Percentiles rank a stretch among this genome's conserved stretches.
These are phyloP conservation scores for Phytophthora macrochlamydospora DNA, from an alignment of 352 stramenopile genomes.

Conservation along the genomic window DNA sequence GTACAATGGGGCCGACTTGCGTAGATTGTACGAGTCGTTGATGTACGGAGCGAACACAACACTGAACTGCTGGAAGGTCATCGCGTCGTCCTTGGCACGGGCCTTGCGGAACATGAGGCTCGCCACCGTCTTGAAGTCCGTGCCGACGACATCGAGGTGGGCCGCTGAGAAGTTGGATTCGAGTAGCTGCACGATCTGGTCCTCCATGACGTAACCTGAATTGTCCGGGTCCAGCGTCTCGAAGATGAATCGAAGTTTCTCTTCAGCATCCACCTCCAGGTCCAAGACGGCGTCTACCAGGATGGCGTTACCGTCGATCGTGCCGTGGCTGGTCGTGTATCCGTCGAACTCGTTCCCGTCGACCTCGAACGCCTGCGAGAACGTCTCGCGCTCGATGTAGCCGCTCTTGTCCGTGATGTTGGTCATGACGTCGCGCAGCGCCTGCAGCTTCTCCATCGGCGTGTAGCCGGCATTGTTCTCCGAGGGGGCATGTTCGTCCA, in stretches of 20 bases:
- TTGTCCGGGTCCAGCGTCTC: slow-evolving; percentile 73
- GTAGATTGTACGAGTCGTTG: slow-evolving; percentile 56
- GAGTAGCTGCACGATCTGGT: slow-evolving; percentile 70
- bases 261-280: slow-evolving; percentile 69
- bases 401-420: slow-evolving; percentile 67
- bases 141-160: slow-evolving; percentile 77
- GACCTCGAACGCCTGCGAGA: slow-evolving; percentile 79
- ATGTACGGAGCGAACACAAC: slow-evolving; percentile 77
- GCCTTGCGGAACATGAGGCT: slow-evolving; percentile 77
- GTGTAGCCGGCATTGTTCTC: slow-evolving; percentile 30
- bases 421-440: slow-evolving; percentile 77
- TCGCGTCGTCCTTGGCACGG: slow-evolving; percentile 54
- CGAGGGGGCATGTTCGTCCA: slow-evolving; percentile 37
- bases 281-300: slow-evolving; percentile 85
- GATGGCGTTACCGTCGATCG: slow-evolving; percentile 78
- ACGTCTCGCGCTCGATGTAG: slow-evolving; percentile 75
- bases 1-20: slow-evolving; percentile 41
- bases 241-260: slow-evolving; percentile 87
- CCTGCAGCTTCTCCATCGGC: slow-evolving; percentile 66
- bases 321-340: slow-evolving; percentile 53
- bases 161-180: slow-evolving; percentile 76
- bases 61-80: slow-evolving; percentile 77
- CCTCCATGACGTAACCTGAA: slow-evolving; percentile 55
- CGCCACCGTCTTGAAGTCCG: slow-evolving; percentile 67
- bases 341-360: slow-evolving; percentile 55